Conservation (phyloP, 352 stramenopile species). For the Phytophthora citricola region DNA sequence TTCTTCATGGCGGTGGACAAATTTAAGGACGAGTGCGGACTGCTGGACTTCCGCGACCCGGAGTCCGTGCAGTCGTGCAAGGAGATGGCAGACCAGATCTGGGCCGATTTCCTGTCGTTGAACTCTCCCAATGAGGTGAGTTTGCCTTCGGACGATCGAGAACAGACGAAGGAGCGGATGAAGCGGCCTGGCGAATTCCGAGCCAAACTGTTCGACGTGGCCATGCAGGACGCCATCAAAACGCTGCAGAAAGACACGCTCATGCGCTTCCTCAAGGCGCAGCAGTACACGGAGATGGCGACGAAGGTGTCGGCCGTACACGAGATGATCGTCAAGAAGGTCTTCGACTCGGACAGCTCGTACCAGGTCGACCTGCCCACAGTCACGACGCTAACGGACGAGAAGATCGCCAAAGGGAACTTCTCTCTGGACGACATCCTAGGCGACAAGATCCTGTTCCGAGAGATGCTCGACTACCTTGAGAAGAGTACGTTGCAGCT, state of each 20-base stretch:
- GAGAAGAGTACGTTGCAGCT: conserved; percentile 70
- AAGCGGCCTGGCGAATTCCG: conserved; percentile 79
- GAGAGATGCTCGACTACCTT: conserved; percentile 87
- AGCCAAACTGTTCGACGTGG: conserved; percentile 84
- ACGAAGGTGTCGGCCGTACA: conserved; percentile 59
- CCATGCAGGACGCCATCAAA: conserved; percentile 85
- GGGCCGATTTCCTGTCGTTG: conserved; percentile 81
- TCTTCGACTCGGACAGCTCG: conserved; percentile 66
- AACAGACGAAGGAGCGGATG: conserved; percentile 85
- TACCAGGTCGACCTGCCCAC: conserved; percentile 73
- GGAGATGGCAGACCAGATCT: conserved; percentile 87
- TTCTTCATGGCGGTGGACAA: conserved; percentile 91
- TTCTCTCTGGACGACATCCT: conserved; percentile 87
- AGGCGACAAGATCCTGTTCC: conserved; percentile 82
- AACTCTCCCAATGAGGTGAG: conserved; percentile 89
- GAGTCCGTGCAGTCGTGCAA: conserved; percentile 83
- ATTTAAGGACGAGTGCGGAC: conserved; percentile 82
- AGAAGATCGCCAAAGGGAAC: conserved; percentile 60
- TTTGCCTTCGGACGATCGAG: conserved; percentile 78
- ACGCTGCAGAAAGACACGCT: conserved; percentile 86
- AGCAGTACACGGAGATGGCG: conserved; percentile 83
- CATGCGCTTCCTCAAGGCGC: conserved; percentile 77
- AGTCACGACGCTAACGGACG: conserved; percentile 64
- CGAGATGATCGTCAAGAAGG: conserved; percentile 70
- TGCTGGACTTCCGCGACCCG: conserved; percentile 83